Base-by-base conservation (phyloP, 1,284 basidiomycete species). In the Marasmius oreades region DNA sequence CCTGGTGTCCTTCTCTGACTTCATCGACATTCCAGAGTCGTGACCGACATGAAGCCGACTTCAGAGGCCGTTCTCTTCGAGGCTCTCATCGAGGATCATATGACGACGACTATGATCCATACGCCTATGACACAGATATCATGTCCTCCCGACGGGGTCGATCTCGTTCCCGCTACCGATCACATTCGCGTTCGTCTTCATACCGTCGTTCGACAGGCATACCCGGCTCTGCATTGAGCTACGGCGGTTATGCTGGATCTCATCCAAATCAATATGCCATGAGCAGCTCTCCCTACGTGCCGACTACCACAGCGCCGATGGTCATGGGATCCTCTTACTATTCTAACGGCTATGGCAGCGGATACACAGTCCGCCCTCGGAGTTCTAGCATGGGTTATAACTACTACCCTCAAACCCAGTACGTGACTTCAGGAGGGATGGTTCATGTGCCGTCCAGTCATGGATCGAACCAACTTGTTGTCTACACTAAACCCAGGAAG, bases 91-190 rank as follows among this genome's bases (percentile, higher is more conserved):
- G 42, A 26, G 55, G 52, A 22, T 60, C 61, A 5, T 64, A 71
- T 8, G 73, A 75, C 59, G 66, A 67, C 26, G 68, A 69, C 51
- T 74, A 75, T 48, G 70, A 73, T 58, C 68, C 65, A 0, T 63
- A 70, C 18, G 57, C 64, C 14, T 67, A 63, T 42, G 61, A 61
- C 43, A 51, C 53, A 37, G 57, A 60, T 34, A 24, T 36, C 10
- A 53, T 58, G 46, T 55, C 53, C 46, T 52, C 57, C 22, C 57
- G 56, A 7, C 69, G 65, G 23, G 68, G 61, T 47, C 62, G 66
- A n/a, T 70, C 69, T 5, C 63, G 61, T 36, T 69, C 68, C 5
- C 62, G 61, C 33, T 69, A 67, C 5, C 62, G 69, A 34, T 61
- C 55, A 45, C 72, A 68, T 24, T 70, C 71, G 18, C 60, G 58